A percentile compares a stretch with the other conserved stretches of the same genome.
Conservation (phyloP, 305 asterid genomes). For the Lippia alba region DNA sequence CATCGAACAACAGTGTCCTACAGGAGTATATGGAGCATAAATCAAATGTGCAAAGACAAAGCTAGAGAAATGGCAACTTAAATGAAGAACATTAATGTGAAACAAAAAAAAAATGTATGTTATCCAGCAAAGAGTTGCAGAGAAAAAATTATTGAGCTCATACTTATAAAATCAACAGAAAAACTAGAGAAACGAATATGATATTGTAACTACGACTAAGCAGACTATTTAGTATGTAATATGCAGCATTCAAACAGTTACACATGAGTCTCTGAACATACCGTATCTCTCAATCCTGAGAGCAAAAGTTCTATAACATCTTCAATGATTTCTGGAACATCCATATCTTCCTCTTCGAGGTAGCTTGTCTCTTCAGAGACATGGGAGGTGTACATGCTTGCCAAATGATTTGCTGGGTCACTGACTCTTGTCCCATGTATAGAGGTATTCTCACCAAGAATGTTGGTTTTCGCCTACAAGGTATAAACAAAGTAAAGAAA, state of each 20-base stretch:
- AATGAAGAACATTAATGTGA: conserved; percentile 11
- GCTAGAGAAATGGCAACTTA: background rate
- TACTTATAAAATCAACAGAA: conserved; percentile 25
- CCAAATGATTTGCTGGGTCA: conserved; percentile 43
- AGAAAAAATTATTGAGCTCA: conserved; percentile 20
- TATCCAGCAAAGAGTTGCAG: conserved; percentile 21
- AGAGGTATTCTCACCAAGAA: conserved; percentile 64
- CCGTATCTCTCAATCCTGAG: conserved; percentile 92
- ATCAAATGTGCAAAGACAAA: conserved; percentile 29
- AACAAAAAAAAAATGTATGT: conserved; percentile 20
- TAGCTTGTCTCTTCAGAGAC: conserved; percentile 51
- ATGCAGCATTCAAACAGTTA: conserved; percentile 33
- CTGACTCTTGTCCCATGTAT: conserved; percentile 39
- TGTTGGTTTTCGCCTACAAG: conserved; percentile 67
- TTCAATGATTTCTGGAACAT: conserved; percentile 90
- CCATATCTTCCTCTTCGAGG: conserved; percentile 83
- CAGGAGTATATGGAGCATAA: conserved; percentile 27
- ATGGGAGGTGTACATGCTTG: conserved; percentile 41
- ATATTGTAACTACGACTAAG: conserved; percentile 3
- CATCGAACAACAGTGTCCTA: conserved; percentile 98
- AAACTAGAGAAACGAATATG: conserved; percentile 28
- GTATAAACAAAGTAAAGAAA: conserved; percentile 34
- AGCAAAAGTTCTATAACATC: conserved; percentile 80
- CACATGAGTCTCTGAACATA: conserved; percentile 55
- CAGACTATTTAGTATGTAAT: conserved; percentile 31